Percentiles rank a stretch among this genome's conserved stretches.
Conservation (phyloP, 768 basidiomycete species). For the Panaeolus cyanescens region DNA sequence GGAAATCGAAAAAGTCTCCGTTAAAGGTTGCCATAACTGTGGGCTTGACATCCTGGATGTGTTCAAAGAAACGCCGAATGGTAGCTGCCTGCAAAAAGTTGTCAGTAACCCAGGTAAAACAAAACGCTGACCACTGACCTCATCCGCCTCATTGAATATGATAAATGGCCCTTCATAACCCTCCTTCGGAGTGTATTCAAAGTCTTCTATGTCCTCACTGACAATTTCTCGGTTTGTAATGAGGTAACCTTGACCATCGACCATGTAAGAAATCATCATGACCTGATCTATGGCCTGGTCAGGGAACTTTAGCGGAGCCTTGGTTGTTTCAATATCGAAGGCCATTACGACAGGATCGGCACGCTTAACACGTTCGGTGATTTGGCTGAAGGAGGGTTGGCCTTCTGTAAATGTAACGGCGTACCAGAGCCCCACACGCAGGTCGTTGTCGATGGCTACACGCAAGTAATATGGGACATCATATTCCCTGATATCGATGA, state of each 20-base stretch:
- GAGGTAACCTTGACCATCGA: constrained; percentile 96
- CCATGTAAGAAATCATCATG: constrained; percentile 99
- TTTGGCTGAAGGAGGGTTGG: constrained; percentile 67
- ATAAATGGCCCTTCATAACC: constrained; percentile 97
- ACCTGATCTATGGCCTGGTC: constrained; percentile 96
- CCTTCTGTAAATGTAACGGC: constrained; percentile 82
- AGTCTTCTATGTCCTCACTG: constrained; percentile 96
- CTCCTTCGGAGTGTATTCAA: constrained; percentile 98
- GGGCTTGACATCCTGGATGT: constrained; percentile 90
- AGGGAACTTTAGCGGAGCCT: constrained; percentile 99
- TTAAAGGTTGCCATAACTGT: constrained; percentile 99
- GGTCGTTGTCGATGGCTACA: constrained; percentile 98
- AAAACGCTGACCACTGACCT: constrained; percentile 50
- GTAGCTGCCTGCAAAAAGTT: constrained; percentile 61
- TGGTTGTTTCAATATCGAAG: constrained; percentile 98
- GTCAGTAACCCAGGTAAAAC: neutral
- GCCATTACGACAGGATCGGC: constrained; percentile 99
- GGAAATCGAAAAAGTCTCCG: constrained; percentile 99
- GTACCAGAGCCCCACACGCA: constrained; percentile 99
- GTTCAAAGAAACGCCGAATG: constrained; percentile 88
- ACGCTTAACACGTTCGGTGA: constrained; percentile 91
- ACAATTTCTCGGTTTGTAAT: constrained; percentile 98
- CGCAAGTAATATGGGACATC: constrained; percentile 98
- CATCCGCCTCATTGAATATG: constrained; percentile 92
- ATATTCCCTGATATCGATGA: constrained; percentile 94